Conservation (phyloP, 257 asterid species). For the Thymus mandschuricus region DNA sequence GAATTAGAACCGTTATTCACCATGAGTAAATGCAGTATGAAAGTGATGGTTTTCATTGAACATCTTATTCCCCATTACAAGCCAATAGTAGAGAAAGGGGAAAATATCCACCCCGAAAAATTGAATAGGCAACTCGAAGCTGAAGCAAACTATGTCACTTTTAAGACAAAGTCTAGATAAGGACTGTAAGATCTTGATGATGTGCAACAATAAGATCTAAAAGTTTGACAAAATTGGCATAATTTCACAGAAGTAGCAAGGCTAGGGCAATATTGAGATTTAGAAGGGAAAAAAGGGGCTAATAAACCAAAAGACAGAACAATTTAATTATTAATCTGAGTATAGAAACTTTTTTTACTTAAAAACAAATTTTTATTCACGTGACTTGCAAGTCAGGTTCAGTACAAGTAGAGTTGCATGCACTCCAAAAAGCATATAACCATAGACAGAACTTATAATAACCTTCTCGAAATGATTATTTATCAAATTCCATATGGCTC, state of each 20-base stretch:
- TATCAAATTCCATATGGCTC: neutral
- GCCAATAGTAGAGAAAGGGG: neutral
- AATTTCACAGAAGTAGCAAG: neutral
- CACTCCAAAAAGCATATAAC: slow-evolving; percentile 6
- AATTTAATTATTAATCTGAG: slow-evolving; percentile 11
- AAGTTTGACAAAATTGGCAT: neutral
- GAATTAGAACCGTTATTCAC: slow-evolving; percentile 20
- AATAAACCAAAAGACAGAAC: neutral
- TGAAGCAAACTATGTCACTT: neutral
- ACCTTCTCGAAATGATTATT: slow-evolving; percentile 7
- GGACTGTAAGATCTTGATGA: neutral
- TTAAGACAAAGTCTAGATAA: neutral
- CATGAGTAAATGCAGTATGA: slow-evolving; percentile 11
- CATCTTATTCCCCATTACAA: slow-evolving; percentile 15
- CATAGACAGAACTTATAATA: neutral
- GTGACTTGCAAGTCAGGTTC: slow-evolving; percentile 10
- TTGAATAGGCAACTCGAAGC: neutral
- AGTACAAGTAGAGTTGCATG: slow-evolving; percentile 2
- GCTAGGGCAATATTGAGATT: neutral
- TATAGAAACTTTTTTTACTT: slow-evolving; percentile 9
- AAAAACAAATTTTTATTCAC: slow-evolving; percentile 20
- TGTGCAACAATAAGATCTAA: neutral
- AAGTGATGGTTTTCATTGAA: neutral
- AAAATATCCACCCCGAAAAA: slow-evolving; percentile 4
- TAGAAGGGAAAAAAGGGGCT: neutral